Evolutionary conservation across 106 monocot species (phyloP), one percentile per base, ranked within the genome.

Genomic region (Dendrobium chrysotoxum): DNA sequence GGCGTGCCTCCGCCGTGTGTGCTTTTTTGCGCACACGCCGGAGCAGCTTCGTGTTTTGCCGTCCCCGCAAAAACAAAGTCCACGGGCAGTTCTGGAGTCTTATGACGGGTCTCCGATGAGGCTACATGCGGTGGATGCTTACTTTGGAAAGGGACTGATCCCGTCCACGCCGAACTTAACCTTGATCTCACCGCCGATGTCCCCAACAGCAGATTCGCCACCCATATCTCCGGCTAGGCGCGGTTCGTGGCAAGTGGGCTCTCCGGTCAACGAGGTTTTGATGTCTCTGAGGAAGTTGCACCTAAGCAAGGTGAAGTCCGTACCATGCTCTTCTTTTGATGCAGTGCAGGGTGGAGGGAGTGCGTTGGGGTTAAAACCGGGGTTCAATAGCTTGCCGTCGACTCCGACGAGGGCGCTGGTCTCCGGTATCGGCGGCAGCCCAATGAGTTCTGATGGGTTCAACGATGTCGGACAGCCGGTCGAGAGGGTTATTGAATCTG

Each of bases 21-120:
- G 92, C 81, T 93, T 93, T 78, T 90, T 93, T 77, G 92, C 92
- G 4, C 92, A 93, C 88, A 90, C 94, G 10, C 85, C 92, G 15
- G 90, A 81, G 44, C 90, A 97, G 87, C 85, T 92, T 15, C 58
- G 90, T 18, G 76, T 91, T 1, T 53, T 91, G 0, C 83, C 91
- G 0, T 73, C 38, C 3, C 40, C 58, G 28, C 83, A 83, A 79
- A 65, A 79, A 64, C 79, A 79, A 25, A 44, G 67, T 70, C 42
- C 73, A 4, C 65, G 58, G 53, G 40, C 28, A 17, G 20, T 75
- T 4, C 72, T 44, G 26, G 83, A 80, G 9, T 77, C 77, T 21
- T 80, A 83, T 16, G 83, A 83, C 1, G 78, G 82, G 1, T 77
- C 74, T 13, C 80, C 82, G 10, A 35, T 77, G 64, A 25, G 84